Evolutionary conservation across 129 eudicot species (phyloP), one percentile per base, ranked within the genome.

Genomic region (Flaveria robusta): DNA sequence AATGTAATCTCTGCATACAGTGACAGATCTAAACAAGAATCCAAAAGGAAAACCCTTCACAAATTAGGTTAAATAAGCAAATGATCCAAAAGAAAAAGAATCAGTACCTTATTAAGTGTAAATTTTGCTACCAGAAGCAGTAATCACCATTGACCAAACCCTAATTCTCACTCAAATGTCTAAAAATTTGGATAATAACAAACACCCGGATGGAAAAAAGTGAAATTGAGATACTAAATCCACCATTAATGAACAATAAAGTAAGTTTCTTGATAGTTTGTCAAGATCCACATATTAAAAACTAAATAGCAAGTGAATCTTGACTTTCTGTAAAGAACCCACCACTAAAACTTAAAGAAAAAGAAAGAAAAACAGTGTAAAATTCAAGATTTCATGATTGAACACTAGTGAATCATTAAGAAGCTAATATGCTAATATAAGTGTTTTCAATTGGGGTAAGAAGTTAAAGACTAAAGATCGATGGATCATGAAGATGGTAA

Each of bases 261-360:
- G 63, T 70, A 75, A 76, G 15, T 27, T 70, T 75, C 27, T 59
- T 65, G 83, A 47, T 62, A 71, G 45, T 79, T 71, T 23, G 72
- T 66, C 62, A 77, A 87, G 96, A 89, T 89, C 89, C 89, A 85
- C 81, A 83, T 79, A 77, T 62, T 41, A 75, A 81, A 34, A 81
- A 60, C 73, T 78, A 79, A 77, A 70, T 24, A 47, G 84, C 80
- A 81, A 60, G 62, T 78, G 76, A 59, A 66, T 80, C 62, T 80
- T 83, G 85, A 83, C 87, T 86, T 83, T 82, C 11, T 79, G 56
- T 16, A 2, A 67, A 59, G 78, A 72, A 63, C 75, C 75, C 75
- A 79, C 84, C 71, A 20, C 66, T 16, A 45, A 66, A 49, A 37
- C n/a, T 22, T 60, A 59, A 55, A 70, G 46, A 76, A 76, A 42